Conservation (phyloP, 495 filamentous ascomycete species). For the Gamarada debralockiae region DNA sequence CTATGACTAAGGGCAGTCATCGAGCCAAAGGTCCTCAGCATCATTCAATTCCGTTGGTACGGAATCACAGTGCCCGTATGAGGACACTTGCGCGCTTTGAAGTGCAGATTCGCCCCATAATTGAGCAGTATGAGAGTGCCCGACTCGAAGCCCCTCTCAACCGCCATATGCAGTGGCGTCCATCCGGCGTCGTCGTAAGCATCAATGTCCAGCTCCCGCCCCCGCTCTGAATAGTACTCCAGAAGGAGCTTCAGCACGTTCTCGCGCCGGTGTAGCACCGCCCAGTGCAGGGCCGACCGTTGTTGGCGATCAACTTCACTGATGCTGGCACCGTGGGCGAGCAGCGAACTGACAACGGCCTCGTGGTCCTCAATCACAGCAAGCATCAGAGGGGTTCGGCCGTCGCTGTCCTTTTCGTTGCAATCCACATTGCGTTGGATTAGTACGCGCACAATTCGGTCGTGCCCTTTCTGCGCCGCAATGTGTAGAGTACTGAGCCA, state of each 20-base stretch:
- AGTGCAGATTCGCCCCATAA: neutral
- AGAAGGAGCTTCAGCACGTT: slow-evolving; percentile 17
- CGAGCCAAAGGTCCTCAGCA: no score
- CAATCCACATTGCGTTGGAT: slow-evolving; percentile 22
- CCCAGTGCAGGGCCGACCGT: slow-evolving; percentile 26
- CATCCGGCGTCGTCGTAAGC: slow-evolving; percentile 21
- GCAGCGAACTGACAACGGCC: slow-evolving; percentile 14
- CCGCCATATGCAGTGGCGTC: slow-evolving; percentile 27
- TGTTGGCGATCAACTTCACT: slow-evolving; percentile 15
- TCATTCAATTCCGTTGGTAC: no score
- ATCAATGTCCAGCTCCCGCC: slow-evolving; percentile 17
- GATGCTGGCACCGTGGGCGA: slow-evolving; percentile 26
- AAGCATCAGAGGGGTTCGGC: slow-evolving; percentile 23
- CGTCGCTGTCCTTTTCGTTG: slow-evolving; percentile 27
- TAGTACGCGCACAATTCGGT: slow-evolving; percentile 17
- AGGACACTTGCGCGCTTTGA: neutral
- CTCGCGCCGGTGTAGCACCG: slow-evolving; percentile 21
- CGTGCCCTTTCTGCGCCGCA: slow-evolving; percentile 25
- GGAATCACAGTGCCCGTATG: no score
- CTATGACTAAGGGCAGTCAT: no score
- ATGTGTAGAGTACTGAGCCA: slow-evolving; percentile 27
- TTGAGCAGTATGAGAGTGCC: slow-evolving; percentile 5
- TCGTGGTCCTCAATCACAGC: slow-evolving; percentile 16
- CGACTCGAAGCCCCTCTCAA: slow-evolving; percentile 20
- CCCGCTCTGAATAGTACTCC: neutral